Base-by-base conservation (phyloP, 2,329 filamentous ascomycete genomes). In the Cordyceps farinosa region DNA sequence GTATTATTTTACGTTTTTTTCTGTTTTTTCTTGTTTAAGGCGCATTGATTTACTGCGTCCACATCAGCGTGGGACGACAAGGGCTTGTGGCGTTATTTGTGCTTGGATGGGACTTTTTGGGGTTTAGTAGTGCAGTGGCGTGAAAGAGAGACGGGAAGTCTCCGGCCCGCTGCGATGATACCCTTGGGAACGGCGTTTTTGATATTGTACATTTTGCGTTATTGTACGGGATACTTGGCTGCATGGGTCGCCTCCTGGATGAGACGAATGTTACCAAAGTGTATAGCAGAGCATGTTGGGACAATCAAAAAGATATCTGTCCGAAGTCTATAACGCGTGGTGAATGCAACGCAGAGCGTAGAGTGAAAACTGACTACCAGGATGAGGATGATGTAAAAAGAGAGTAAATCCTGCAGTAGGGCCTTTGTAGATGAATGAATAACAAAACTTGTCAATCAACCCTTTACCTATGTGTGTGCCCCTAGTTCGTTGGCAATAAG, bases 1-100 rank as follows among this genome's bases (percentile, higher is more conserved):
- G 66, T 64, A 66, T 67, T 48, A 66, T 59, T 51, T 45, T 51
- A 30, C 44, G 38, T 65, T 42, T 56, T 63, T 55, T 59, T 53
- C 17, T 45, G 30, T 52, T 30, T 59, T 53, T 27, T 45, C 30
- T 52, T 30, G 27, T 32, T 62, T 47, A 50, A 15, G 13, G 34
- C 27, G n/a, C n/a, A 38, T 30, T 30, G 51, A 58, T 47, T 10
- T 27, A n/a, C n/a, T 27, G 40, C 27, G 30, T 47, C n/a, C 17
- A 38, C 32, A 22, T 27, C 38, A 22, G 36, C 15, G 6, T 34
- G 36, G 47, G 48, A 29, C 40, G 10, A 36, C 34, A 36, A 17
- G 34, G 47, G 54, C 17, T 30, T 47, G 40, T 13, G 61, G 53
- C 27, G 59, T 61, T 54, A 4, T 15, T 42, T 34, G 17, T 61